A percentile compares a stretch with the other conserved stretches of the same genome.
phyloP scores from a whole-genome alignment of 169 alveolate species.

The Plasmodium relictum region DNA sequence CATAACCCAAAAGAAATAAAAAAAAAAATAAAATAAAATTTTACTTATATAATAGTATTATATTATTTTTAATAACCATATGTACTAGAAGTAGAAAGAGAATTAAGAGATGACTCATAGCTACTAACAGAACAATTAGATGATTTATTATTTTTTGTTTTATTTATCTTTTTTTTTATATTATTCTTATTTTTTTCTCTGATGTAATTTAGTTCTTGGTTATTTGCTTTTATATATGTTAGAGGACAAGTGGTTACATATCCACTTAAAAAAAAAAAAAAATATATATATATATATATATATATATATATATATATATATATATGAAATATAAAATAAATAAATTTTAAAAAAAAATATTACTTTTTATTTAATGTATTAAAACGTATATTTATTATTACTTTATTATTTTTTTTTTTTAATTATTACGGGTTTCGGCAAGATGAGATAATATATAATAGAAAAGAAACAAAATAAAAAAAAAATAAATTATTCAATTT shows the following conservation, averaged over 20 bases:
- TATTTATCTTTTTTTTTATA: neutral
- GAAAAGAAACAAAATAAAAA: conserved; percentile 33
- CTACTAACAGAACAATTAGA: neutral
- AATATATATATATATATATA: neutral
- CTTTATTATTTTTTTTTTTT: conserved; percentile 1
- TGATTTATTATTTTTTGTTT: neutral
- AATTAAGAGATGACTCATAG: neutral
- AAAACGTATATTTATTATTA: neutral
- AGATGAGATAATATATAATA: conserved; percentile 32
- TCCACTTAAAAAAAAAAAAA: conserved; percentile 20
- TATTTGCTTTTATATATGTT: neutral
- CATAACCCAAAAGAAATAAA: neutral
- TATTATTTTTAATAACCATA: neutral
- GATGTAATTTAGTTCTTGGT: neutral
- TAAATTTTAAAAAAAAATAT: too few relatives aligned
- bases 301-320: neutral
- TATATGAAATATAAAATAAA: neutral
- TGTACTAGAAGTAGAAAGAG: neutral
- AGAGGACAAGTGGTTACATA: conserved; percentile 44
- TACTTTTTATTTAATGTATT: neutral
- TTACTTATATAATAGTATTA: neutral
- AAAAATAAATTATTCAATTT: conserved; percentile 2
- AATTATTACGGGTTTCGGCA: conserved; percentile 37
- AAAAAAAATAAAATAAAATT: neutral
- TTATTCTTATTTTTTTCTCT: neutral